Evolutionary conservation across 768 basidiomycete species (phyloP).

Genomic region (Phallus indusiatus): DNA sequence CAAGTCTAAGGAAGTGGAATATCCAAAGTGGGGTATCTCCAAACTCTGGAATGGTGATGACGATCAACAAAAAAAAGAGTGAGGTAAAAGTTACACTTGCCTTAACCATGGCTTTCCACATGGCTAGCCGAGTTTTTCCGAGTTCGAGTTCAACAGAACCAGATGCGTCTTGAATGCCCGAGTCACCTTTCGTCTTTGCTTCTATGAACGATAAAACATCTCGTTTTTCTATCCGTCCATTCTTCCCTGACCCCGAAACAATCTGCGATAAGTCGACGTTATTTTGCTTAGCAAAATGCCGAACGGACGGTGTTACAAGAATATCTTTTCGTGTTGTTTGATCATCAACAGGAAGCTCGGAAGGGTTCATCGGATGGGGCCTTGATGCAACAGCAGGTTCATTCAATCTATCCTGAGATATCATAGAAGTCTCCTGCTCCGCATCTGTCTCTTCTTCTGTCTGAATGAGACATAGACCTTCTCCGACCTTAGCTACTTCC

Average conservation of each 20-base stretch:
- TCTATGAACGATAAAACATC: slow-evolving; percentile 62
- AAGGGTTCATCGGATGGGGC: slow-evolving; percentile 59
- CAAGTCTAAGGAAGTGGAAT: slow-evolving; percentile 67
- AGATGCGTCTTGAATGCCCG: slow-evolving; percentile 8
- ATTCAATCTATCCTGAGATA: background rate
- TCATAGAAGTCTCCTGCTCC: background rate
- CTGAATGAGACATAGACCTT: slow-evolving; percentile 46
- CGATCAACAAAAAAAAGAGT: background rate
- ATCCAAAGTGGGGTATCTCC: slow-evolving; percentile 81
- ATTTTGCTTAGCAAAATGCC: slow-evolving; percentile 62
- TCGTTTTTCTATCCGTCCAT: slow-evolving; percentile 62
- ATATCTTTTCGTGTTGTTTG: slow-evolving; percentile 24
- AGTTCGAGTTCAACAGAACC: slow-evolving; percentile 58
- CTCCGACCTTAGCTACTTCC: slow-evolving; percentile 75
- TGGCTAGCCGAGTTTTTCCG: slow-evolving; percentile 66
- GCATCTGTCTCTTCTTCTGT: slow-evolving; percentile 5
- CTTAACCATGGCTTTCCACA: slow-evolving; percentile 90
- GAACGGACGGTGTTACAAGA: slow-evolving; percentile 68
- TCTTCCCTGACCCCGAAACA: slow-evolving; percentile 61
- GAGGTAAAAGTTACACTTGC: slow-evolving; percentile 25
- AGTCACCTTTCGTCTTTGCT: slow-evolving; percentile 12
- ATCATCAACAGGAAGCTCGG: slow-evolving; percentile 6
- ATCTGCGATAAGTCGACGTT: slow-evolving; percentile 50
- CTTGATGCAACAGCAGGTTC: slow-evolving; percentile 16
- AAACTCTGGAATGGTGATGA: slow-evolving; percentile 44